These are phyloP conservation scores for Lentinula boryana DNA, from an alignment of 768 basidiomycete genomes.

Conservation along the genomic window DNA sequence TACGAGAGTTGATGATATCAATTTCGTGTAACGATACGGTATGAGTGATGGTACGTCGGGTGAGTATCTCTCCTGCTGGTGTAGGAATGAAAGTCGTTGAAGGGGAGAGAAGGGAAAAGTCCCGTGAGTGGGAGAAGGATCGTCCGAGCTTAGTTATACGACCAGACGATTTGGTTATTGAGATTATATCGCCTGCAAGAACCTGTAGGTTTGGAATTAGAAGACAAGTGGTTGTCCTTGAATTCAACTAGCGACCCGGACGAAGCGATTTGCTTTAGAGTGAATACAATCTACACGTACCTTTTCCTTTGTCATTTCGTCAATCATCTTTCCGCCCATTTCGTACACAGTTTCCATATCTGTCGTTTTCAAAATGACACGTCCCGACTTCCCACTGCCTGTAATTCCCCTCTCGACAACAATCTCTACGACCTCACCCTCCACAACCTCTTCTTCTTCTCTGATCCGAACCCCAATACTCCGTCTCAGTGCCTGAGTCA, in stretches of 20 bases:
- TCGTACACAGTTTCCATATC: constrained; percentile 99
- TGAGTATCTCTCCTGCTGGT: constrained; percentile 97
- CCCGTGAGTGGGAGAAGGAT: constrained; percentile 93
- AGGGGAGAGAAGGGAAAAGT: constrained; percentile 34
- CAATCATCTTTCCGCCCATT: constrained; percentile 98
- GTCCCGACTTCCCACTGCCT: constrained; percentile 96
- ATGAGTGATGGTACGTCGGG: constrained; percentile 95
- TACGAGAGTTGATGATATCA: constrained; percentile 97
- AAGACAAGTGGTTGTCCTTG: too few species aligned
- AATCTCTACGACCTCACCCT: constrained; percentile 98
- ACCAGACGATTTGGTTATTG: constrained; percentile 96
- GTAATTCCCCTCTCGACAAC: constrained; percentile 97
- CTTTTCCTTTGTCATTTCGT: constrained; percentile 94
- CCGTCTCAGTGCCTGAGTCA: constrained; percentile 93
- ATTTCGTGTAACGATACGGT: constrained; percentile 98
- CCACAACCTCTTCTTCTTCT: constrained; percentile 95
- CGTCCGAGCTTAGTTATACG: constrained; percentile 95
- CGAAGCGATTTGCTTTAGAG: neutral
- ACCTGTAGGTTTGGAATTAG: constrained; percentile 31
- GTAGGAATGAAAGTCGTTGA: constrained; percentile 74
- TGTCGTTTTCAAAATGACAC: constrained; percentile 94
- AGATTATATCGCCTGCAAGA: constrained; percentile 87
- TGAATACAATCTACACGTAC: neutral
- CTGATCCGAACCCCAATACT: constrained; percentile 97
- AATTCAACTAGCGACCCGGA: too few species aligned